These are phyloP conservation scores for Cytospora paraplurivora DNA, from an alignment of 2,329 filamentous ascomycete species.

Conservation along the genomic window DNA sequence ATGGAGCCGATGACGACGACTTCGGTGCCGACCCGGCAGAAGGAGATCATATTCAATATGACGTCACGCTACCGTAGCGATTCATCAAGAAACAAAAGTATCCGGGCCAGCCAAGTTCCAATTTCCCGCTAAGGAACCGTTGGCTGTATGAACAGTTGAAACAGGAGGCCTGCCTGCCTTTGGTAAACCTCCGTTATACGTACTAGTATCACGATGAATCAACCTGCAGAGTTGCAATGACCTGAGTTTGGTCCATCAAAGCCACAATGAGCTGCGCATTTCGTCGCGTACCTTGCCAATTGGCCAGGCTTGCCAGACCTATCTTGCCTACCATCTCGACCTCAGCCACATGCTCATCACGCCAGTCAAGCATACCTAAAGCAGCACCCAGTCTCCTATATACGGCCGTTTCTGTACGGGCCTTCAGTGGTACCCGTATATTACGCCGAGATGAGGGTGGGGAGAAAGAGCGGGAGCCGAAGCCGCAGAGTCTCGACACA, in stretches of 20 bases:
- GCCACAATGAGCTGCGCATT: conserved; percentile 32
- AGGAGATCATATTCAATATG: background rate
- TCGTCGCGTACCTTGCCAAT: conserved; percentile 29
- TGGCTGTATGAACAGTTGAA: background rate
- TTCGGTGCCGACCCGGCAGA: background rate
- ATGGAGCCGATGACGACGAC: conserved; percentile 5
- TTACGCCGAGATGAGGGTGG: conserved; percentile 28
- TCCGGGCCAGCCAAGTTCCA: too few relatives aligned
- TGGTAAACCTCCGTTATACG: background rate
- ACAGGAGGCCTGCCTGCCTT: too few relatives aligned
- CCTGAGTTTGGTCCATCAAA: conserved; percentile 7
- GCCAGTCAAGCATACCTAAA: background rate
- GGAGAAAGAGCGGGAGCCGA: conserved; percentile 36
- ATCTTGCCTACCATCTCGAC: conserved; percentile 11
- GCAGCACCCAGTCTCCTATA: background rate
- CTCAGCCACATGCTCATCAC: background rate
- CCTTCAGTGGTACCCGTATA: conserved; percentile 11
- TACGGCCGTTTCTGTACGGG: background rate
- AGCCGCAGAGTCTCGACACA: conserved; percentile 40
- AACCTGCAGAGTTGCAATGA: background rate
- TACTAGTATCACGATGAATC: background rate
- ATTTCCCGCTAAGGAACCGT: background rate
- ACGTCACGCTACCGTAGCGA: conserved; percentile 10
- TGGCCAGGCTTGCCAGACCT: conserved; percentile 28
- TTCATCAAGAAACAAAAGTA: background rate